Evolutionary conservation across 768 basidiomycete species (phyloP), one percentile per base, ranked within the genome.

Genomic region (Suillus variegatus): DNA sequence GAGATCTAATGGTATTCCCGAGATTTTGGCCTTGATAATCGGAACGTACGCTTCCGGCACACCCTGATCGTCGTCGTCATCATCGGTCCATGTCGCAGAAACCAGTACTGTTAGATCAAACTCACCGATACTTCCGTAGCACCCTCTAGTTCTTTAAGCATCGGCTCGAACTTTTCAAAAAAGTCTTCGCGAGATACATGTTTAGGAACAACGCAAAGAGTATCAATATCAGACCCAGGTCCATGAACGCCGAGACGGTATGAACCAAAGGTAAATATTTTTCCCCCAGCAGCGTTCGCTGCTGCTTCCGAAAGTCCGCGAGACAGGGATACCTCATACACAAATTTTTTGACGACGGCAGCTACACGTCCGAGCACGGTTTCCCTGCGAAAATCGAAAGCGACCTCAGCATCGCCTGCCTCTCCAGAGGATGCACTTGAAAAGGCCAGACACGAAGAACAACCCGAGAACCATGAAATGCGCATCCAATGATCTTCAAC

Each of bases 211-310:
- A 99, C 97, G 74, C 94, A 93, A 25, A 99, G 81, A n/a, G 96
- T 97, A 82, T 99, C 97, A 76, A 99, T 98, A 86, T 99, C 97
- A 58, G 91, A 84, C 4, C 94, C 92, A 43, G 97, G 97, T 14
- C 94, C 94, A 77, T 99, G 97, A 25, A 99, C 97, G 65, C 97
- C 97, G 58, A 99, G 82, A 71, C 97, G 91, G 83, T 98, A 99
- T 61, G 96, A 98, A 49, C 97, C 97, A 77, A 97, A 99, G 8
- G 97, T 99, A 77, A 95, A 99, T 75, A 99, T 99, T 83, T 99
- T 97, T 68, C 96, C 97, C 61, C 97, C 97, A 10, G 97, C 94
- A 57, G 93, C 89, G 61, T 80, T 86, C 10, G 97, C 96, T 1
- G 94, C 91, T 22, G 90, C 79, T 68, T 98, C 95, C 38, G 95